Conservation (phyloP, 2,329 filamentous ascomycete species). For the Harringtonia lauricola region DNA sequence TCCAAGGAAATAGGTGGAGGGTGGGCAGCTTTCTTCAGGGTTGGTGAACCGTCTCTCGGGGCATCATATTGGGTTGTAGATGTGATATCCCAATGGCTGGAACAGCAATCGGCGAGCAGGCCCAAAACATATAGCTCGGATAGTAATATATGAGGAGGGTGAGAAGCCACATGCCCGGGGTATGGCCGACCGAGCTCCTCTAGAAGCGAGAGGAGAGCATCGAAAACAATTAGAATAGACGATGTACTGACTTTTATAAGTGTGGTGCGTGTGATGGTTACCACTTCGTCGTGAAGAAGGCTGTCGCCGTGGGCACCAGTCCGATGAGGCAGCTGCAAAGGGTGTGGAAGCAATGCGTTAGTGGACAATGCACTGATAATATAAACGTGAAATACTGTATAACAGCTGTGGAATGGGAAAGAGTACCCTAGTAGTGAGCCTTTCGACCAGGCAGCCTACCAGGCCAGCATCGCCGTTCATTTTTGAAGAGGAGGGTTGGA, state of each 20-base stretch:
- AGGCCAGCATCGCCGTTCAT: conserved; percentile 51
- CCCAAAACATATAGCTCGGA: conserved; percentile 56
- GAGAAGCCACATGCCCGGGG: conserved; percentile 31
- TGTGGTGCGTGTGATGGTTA: conserved; percentile 48
- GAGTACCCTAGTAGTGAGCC: conserved; percentile 49
- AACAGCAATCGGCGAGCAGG: conserved; percentile 54
- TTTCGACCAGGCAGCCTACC: conserved; percentile 51
- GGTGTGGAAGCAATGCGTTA: neutral
- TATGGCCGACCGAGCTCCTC: conserved; percentile 48
- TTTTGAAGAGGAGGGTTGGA: conserved; percentile 13
- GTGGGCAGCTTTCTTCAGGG: conserved; percentile 12
- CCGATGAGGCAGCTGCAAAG: conserved; percentile 47
- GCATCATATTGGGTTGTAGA: conserved; percentile 11
- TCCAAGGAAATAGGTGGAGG: conserved; percentile 30
- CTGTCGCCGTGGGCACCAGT: conserved; percentile 46
- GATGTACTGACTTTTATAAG: conserved; percentile 48
- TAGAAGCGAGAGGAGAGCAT: conserved; percentile 44
- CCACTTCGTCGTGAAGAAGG: conserved; percentile 49
- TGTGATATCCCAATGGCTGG: conserved; percentile 42
- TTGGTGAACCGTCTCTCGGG: neutral
- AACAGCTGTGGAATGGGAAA: neutral
- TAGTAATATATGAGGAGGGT: conserved; percentile 48
- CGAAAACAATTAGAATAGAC: conserved; percentile 42
- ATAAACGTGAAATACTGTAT: neutral
- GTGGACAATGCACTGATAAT: neutral